phyloP scores from a whole-genome alignment of 140 eudicot genomes.

The Stevia rebaudiana region DNA sequence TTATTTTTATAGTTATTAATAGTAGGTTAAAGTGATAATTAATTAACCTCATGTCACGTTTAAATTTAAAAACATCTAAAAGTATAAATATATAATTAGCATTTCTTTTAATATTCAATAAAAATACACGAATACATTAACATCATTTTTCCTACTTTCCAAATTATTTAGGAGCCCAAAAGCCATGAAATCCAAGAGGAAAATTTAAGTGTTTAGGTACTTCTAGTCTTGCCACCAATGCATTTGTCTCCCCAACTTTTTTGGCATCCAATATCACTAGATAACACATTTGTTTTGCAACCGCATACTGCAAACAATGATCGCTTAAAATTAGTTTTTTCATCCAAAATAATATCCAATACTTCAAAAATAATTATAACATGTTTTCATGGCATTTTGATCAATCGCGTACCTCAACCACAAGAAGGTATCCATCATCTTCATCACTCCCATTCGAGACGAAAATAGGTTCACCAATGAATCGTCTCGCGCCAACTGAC shows the following conservation, averaged over 20 bases:
- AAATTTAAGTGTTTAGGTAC: constrained; percentile 71
- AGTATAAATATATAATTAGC: no score
- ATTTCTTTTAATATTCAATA: background rate
- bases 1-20: no score
- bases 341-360: background rate
- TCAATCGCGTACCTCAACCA: constrained; percentile 66
- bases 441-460: constrained; percentile 53
- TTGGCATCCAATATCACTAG: constrained; percentile 64
- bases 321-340: background rate
- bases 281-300: constrained; percentile 58
- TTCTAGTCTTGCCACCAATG: constrained; percentile 71
- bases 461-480: constrained; percentile 91
- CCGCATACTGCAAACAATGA: constrained; percentile 64
- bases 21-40: no score
- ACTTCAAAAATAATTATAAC: no score
- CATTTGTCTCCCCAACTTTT: constrained; percentile 46
- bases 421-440: constrained; percentile 88
- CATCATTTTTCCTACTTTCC: background rate
- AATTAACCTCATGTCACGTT: no score
- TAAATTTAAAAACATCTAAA: no score
- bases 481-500: constrained; percentile 56
- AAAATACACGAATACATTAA: background rate
- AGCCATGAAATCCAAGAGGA: constrained; percentile 89
- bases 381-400: background rate
- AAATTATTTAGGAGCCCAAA: constrained; percentile 47